Percentiles rank a stretch among this genome's conserved stretches.
phyloP scores from a whole-genome alignment of 1,284 basidiomycete genomes.

The Cryptococcus wingfieldii region DNA sequence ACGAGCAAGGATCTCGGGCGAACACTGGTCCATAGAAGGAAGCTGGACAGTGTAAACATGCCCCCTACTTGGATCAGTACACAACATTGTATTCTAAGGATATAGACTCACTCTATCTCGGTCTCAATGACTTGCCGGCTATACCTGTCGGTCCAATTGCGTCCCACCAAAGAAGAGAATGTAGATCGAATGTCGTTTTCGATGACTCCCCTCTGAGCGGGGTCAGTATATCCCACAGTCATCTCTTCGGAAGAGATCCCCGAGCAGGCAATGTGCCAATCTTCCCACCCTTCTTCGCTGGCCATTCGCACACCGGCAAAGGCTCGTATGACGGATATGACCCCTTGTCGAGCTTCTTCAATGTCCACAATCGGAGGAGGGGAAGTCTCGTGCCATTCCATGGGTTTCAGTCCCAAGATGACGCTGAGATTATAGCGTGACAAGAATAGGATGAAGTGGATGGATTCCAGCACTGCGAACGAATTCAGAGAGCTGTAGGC shows the following conservation, averaged over 20 bases:
- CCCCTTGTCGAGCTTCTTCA: conserved; percentile 26
- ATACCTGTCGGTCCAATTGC: conserved; percentile 15
- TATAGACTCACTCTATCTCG: conserved; percentile 36
- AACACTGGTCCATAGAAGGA: conserved; percentile 26
- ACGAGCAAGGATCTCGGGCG: conserved; percentile 28
- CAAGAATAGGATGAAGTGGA: conserved; percentile 42
- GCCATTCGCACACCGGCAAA: conserved; percentile 10
- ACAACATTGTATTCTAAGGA: neutral
- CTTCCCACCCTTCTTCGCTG: conserved; percentile 25
- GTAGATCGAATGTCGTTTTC: conserved; percentile 18
- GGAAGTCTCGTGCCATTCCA: conserved; percentile 33
- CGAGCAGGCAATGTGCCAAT: conserved; percentile 31
- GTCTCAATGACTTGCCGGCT: conserved; percentile 25
- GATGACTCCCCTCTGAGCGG: conserved; percentile 11
- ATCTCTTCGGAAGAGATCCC: conserved; percentile 18
- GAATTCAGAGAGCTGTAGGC: conserved; percentile 4
- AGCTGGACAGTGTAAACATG: conserved; percentile 24
- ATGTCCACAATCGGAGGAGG: conserved; percentile 31
- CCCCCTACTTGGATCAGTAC: conserved; percentile 9
- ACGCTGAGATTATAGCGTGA: conserved; percentile 37
- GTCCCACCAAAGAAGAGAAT: conserved; percentile 24
- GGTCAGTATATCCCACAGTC: conserved; percentile 15
- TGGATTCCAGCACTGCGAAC: conserved; percentile 30
- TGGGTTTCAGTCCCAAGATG: conserved; percentile 17
- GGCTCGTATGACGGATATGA: conserved; percentile 31